Conservation (phyloP, 208 protist genomes). For the Trichomonas vaginalis region DNA sequence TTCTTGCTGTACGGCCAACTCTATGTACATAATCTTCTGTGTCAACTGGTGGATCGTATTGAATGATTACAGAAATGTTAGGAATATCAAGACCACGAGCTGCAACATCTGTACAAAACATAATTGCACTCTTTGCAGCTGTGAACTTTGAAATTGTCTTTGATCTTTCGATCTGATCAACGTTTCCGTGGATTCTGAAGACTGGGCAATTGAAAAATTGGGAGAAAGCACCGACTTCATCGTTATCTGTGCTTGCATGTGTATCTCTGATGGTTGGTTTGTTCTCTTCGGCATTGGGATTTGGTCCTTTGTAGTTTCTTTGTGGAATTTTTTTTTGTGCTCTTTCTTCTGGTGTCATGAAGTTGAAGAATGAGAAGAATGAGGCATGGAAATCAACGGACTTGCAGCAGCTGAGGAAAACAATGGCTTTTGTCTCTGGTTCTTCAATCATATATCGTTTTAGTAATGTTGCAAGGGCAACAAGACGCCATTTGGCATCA, state of each 20-base stretch:
- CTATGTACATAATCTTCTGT: slow-evolving; percentile 81
- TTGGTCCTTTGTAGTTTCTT: not conserved
- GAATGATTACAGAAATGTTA: slow-evolving; percentile 79
- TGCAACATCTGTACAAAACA: slow-evolving; percentile 77
- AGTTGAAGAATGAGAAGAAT: not conserved
- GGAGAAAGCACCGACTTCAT: not conserved
- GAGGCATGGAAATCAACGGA: not conserved
- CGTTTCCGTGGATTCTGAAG: slow-evolving; percentile 77
- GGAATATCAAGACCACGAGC: slow-evolving; percentile 63
- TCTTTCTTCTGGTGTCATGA: not conserved
- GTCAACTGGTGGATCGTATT: slow-evolving; percentile 83
- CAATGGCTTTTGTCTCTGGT: not conserved
- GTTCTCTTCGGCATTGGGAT: not conserved
- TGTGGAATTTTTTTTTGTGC: not conserved
- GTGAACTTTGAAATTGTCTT: slow-evolving; percentile 64
- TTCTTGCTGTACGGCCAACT: slow-evolving; percentile 11
- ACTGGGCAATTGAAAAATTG: slow-evolving; percentile 28
- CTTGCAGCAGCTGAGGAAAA: not conserved
- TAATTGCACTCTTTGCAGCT: slow-evolving; percentile 56
- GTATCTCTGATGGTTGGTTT: not conserved
- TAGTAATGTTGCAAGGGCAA: not conserved
- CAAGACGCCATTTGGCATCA: not conserved
- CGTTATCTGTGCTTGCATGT: not conserved
- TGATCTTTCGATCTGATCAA: slow-evolving; percentile 73
- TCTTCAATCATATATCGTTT: not conserved